Base-by-base conservation (phyloP, 164 flowering plant genomes). In the Magnolia sinica region DNA sequence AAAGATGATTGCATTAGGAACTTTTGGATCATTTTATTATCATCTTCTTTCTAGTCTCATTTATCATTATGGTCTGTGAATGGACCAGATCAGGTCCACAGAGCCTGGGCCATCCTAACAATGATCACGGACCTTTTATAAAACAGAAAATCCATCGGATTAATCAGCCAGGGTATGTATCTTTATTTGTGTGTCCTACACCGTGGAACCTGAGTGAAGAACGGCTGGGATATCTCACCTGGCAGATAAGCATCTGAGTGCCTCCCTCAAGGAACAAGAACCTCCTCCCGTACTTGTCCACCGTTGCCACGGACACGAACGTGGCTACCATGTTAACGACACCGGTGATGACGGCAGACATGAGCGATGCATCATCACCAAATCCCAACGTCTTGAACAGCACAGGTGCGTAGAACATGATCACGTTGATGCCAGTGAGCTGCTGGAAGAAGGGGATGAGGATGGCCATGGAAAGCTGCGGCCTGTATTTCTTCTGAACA, bases 331-430 rank as follows among this genome's bases (percentile, higher is more conserved):
- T 37, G 7, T 77, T 80, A 29, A 77, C 80, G 51, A 74, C 71
- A 18, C 79, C 80, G 23, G 68, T 73, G 13, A 80, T 80, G 23
- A 77, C 82, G 7, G 82, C 82, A 50, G 82, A 80, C 79, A 77
- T 77, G 49, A 80, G 76, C 0, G 82, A 52, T 2, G 82, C 82
- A 23, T 70, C 72, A 24, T 70, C 79, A 1, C 79, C 82, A 50
- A 80, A 80, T 8, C 82, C 82, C 9, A 80, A 2, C 7, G 82
- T 77, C 80, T 77, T 80, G 65, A 80, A 80, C 20, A 80, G 79
- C 68, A 80, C 82, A 0, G 82, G 82, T 4, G 79, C 82, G 22
- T 80, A 80, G 74, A 80, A 80, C 77, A 80, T 80, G 82, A 79
- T 79, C 49, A 76, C 78, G 45, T 79, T 79, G 76, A 79, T 79